Evolutionary conservation across 1,284 basidiomycete species (phyloP), one percentile per base, ranked within the genome.

Genomic region (Bjerkandera adusta): DNA sequence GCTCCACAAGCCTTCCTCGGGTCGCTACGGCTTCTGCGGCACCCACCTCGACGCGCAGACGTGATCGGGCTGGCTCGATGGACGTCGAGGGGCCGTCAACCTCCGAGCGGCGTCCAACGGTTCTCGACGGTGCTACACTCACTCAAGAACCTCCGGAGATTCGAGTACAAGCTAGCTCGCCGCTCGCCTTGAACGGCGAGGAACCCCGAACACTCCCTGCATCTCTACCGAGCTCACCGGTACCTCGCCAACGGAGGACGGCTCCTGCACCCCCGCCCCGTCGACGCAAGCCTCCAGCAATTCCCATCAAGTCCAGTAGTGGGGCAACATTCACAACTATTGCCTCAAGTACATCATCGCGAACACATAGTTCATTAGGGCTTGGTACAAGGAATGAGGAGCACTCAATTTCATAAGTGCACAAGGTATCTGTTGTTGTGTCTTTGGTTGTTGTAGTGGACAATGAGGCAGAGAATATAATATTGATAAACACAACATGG

Each of bases 221-320:
- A 36, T 49, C 62, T 15, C 43, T 48, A 22, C 54, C 55, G 7
- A 46, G 56, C 36, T 45, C 51, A 22, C 68, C 64, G 20, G 36
- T 37, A 3, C 41, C 49, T 11, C 25, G 33, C 8, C 48, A 47
- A 8, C 67, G 75, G 34, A 62, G 73, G 34, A 60, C 69, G 2
- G 69, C 76, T 0, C 82, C 83, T 6, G 70, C 79, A 20, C 80
- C 82, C 11, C 76, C 78, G 1, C 59, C 59, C 27, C 78, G 77
- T 54, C 68, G 83, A 34, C 70, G 84, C 53, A 84, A 82, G 53
- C 77, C 84, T 1, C 83, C 84, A 37, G 80, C 83, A 12, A 69
- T 81, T 33, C 83, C 84, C 2, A 67, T 66, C 37, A 65, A 63
- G 43, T 71, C 71, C 3, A 66, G 70, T 41, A 56, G 70, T 6